Evolutionary conservation across 306 rosid species (phyloP), one percentile per base, ranked within the genome.

Genomic region (Malus fusca): DNA sequence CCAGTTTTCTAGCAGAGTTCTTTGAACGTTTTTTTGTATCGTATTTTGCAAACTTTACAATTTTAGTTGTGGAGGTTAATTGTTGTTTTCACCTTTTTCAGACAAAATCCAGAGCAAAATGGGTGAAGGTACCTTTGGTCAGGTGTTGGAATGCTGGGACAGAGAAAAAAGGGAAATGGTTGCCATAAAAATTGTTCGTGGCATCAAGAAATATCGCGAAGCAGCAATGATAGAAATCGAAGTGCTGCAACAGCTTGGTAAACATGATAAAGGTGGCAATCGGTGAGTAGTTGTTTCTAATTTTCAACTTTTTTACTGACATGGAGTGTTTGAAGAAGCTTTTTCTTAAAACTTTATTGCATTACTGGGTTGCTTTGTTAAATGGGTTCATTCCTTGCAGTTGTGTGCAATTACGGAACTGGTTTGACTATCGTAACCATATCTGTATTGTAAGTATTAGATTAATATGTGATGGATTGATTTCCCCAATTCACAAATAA

Each of bases 401-500:
- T 95, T 95, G 97, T 95, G 99, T 95, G 85, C 99, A 95, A 95
- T 80, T 95, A 88, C 90, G 97, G 99, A 90, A 95, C 98, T 95
- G 98, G 98, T 95, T 95, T 95, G 98, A 95, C 97, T 94, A 88
- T 94, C 98, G 97, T 90, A 95, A 95, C 88, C 99, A 95, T 95
- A 95, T 95, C 80, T 95, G 99, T 95, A 92, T 95, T 90, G 99
- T 95, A 95, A 95, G 99, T 95, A 90, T 87, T 81, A 85, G 81
- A 85, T 88, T 93, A 88, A 83, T 90, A 89, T 89, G 88, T 85
- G 84, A 88, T 90, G 97, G 93, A 88, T 90, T 86, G 68, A 83
- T 95, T 89, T 87, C 93, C 97, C 96, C 97, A 80, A 78, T 82
- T 83, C 69, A 84, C 82, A 51, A 72, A 82, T 85, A 78, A 82